Conservation (phyloP, 306 rosid genomes). For the Luffa aegyptiaca region DNA sequence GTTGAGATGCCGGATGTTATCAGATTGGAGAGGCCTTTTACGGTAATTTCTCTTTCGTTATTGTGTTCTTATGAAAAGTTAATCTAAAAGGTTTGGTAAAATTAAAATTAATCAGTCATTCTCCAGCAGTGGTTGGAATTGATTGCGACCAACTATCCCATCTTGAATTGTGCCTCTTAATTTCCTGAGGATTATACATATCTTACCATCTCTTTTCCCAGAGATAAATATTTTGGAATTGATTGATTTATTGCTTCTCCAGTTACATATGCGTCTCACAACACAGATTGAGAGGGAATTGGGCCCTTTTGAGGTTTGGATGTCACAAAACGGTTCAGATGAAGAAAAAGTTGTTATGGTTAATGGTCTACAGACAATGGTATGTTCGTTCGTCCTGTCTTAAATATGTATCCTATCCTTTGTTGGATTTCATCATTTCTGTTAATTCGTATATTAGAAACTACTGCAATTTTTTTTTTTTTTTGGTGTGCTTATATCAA, state of each 20-base stretch:
- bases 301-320: conserved; percentile 80
- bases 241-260: conserved; percentile 29
- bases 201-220: neutral
- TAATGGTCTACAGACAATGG: conserved; percentile 83
- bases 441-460: neutral
- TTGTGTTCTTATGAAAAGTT: neutral
- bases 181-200: neutral
- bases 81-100: neutral
- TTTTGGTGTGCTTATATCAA: neutral
- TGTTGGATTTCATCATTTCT: neutral
- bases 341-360: conserved; percentile 54
- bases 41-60: conserved; percentile 28
- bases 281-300: conserved; percentile 70
- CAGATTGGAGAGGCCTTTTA: conserved; percentile 70
- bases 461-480: neutral
- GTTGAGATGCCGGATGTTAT: conserved; percentile 57
- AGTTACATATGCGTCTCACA: conserved; percentile 60
- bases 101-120: neutral
- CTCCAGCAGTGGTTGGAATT: conserved; percentile 19
- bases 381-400: conserved; percentile 21
- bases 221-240: conserved; percentile 17
- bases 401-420: neutral
- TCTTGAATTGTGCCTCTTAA: conserved; percentile 7
- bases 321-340: conserved; percentile 39
- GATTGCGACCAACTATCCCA: conserved; percentile 5